Percentiles rank a stretch among this genome's conserved stretches.
These are phyloP conservation scores for Cucurbita ficifolia DNA, from an alignment of 306 rosid species.

Conservation along the genomic window DNA sequence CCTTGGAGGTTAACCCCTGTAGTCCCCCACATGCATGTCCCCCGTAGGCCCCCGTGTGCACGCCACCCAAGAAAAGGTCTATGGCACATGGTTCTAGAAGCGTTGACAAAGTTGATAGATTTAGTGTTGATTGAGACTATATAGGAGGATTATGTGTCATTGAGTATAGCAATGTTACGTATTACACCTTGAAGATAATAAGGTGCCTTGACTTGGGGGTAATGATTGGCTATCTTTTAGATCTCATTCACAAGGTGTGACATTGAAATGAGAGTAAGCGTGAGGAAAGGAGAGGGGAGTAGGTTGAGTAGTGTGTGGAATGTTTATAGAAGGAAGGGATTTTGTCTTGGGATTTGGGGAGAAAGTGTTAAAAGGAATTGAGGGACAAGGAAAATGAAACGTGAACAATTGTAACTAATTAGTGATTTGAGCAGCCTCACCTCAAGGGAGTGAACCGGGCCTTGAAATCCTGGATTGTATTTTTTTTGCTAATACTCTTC, in stretches of 20 bases:
- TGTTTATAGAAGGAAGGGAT: too few species aligned
- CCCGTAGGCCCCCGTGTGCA: too few species aligned
- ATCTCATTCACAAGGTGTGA: not conserved
- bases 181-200: too few species aligned
- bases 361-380: not conserved
- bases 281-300: not conserved
- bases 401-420: not conserved
- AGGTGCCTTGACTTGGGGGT: not conserved
- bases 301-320: not conserved
- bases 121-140: too few species aligned
- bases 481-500: not conserved
- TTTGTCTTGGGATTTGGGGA: too few species aligned
- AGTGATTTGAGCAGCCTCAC: not conserved
- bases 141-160: too few species aligned
- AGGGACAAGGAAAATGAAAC: not conserved
- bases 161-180: too few species aligned
- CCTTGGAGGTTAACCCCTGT: too few species aligned
- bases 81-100: not conserved
- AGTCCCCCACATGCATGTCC: too few species aligned
- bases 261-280: not conserved
- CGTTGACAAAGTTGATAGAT: too few species aligned
- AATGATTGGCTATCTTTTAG: not conserved
- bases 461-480: not conserved
- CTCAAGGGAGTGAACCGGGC: not conserved
- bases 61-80: not conserved